Percentiles rank a stretch among this genome's conserved stretches.
Evolutionary conservation across 2,329 filamentous ascomycete species (phyloP).

Genomic region (Talaromyces amestolkiae): DNA sequence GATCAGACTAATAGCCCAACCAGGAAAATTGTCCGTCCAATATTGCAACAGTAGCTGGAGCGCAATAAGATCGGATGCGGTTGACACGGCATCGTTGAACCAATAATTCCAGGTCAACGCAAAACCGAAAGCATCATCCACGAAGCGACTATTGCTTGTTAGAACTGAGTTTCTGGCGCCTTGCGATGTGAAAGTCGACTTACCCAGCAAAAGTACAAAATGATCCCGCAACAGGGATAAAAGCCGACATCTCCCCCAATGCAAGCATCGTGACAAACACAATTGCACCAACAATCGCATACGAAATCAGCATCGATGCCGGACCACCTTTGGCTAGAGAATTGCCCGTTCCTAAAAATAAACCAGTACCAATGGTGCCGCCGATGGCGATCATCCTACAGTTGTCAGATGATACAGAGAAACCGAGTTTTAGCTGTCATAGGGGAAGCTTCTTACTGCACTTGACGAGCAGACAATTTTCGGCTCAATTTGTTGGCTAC

Average conservation of each 20-base stretch:
- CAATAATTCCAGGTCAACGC: conserved; percentile 52
- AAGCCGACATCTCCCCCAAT: conserved; percentile 63
- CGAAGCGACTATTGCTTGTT: conserved; percentile 36
- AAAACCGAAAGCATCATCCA: conserved; percentile 46
- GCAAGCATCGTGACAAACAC: conserved; percentile 80
- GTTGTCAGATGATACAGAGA: no score
- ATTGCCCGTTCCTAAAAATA: conserved; percentile 42
- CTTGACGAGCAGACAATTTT: conserved; percentile 56
- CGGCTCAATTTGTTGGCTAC: conserved; percentile 53
- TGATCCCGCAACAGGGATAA: conserved; percentile 53
- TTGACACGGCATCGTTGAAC: conserved; percentile 64
- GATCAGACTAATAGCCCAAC: conserved; percentile 62
- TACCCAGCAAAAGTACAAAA: conserved; percentile 57
- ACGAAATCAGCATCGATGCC: conserved; percentile 45
- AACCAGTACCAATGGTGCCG: conserved; percentile 44
- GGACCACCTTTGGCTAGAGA: conserved; percentile 37
- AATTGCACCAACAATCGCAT: conserved; percentile 50
- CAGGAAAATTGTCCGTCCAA: conserved; percentile 62
- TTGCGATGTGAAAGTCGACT: conserved; percentile 23
- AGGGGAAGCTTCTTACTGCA: conserved; percentile 35
- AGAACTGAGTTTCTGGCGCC: background rate
- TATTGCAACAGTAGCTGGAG: conserved; percentile 59
- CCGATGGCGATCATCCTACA: conserved; percentile 49
- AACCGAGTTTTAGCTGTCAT: no score
- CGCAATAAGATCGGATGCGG: conserved; percentile 60